Evolutionary conservation across 1,284 basidiomycete genomes (phyloP), one percentile per base, ranked within the genome.

Genomic region (Paramarasmius palmivorus): DNA sequence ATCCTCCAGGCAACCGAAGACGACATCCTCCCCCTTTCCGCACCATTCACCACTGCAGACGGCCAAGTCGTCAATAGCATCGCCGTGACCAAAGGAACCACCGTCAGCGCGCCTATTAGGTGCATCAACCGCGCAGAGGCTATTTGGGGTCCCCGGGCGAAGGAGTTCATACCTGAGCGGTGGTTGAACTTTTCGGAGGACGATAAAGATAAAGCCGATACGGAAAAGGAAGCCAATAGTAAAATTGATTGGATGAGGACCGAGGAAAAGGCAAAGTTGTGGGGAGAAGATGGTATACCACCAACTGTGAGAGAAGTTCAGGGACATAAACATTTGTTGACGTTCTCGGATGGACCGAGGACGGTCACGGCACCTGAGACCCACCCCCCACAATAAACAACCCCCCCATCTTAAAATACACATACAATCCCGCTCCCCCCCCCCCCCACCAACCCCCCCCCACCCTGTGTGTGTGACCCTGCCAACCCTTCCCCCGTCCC

Each of bases 11-110:
- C 64, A 1, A 55, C 66, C 22, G 64, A 81, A 68, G 79, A 84
- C 57, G 81, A 84, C 51, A 61, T 82, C 1, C 73, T 86, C 19
- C 83, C 81, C 0, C 71, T 84, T 50, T 54, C 52, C n/a, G 15
- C 26, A 15, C 52, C 52, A 9, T 26, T 54, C 15, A 17, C 29
- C 29, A 44, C 70, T 67, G 36, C 57, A 61, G 3, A 80, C 1
- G 77, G 76, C 1, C 37, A 67, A 25, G 50, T 64, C 14, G 66
- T 73, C 0, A 62, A 70, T 37, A 61, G 67, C 23, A 61, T 79
- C 44, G 59, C 62, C 1, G 59, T 78, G 44, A 54, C 69, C 10
- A 72, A 71, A 52, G 76, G 76, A 19, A 68, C 69, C 1, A 35
- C 55, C 2, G 34, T 80, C 9, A 59, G 54, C 2, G 61, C 79